phyloP scores from a whole-genome alignment of 225 moss, liverwort and hornwort genomes.

The Lunularia cruciata region DNA sequence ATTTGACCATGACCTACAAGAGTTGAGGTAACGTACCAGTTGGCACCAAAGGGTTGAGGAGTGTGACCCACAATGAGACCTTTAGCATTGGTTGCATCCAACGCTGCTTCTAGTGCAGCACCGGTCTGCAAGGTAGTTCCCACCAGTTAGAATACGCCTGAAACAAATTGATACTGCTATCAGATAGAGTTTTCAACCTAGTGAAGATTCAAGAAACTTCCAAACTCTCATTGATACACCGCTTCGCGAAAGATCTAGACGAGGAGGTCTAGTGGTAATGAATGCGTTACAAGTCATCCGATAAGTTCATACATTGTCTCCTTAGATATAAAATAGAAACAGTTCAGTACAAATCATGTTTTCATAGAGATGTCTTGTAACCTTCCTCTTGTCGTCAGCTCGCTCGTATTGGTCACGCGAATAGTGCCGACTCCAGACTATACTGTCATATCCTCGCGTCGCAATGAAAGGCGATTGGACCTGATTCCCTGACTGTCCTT shows the following conservation, averaged over 20 bases:
- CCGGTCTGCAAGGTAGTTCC: conserved; percentile 75
- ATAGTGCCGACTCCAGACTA: conserved; percentile 95
- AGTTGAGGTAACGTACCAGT: conserved; percentile 46
- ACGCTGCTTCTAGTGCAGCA: conserved; percentile 68
- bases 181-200: too few relatives aligned
- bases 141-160: too few relatives aligned
- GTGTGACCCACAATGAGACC: conserved; percentile 94
- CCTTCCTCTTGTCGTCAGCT: conserved; percentile 76
- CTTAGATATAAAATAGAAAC: not conserved
- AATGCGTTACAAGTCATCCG: not conserved
- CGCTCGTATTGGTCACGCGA: conserved; percentile 62
- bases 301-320: too few relatives aligned
- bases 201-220: too few relatives aligned
- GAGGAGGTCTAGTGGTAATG: not conserved
- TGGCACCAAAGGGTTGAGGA: conserved; percentile 82
- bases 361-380: conserved; percentile 35
- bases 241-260: too few relatives aligned
- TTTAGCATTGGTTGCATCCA: conserved; percentile 70
- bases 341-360: not conserved
- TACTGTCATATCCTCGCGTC: conserved; percentile 84
- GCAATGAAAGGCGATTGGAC: conserved; percentile 80
- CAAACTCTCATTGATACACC: too few relatives aligned
- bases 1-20: not conserved
- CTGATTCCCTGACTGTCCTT: conserved; percentile 53
- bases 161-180: too few relatives aligned